Evolutionary conservation across 768 basidiomycete genomes (phyloP).

Genomic region (Roridomyces roridus): DNA sequence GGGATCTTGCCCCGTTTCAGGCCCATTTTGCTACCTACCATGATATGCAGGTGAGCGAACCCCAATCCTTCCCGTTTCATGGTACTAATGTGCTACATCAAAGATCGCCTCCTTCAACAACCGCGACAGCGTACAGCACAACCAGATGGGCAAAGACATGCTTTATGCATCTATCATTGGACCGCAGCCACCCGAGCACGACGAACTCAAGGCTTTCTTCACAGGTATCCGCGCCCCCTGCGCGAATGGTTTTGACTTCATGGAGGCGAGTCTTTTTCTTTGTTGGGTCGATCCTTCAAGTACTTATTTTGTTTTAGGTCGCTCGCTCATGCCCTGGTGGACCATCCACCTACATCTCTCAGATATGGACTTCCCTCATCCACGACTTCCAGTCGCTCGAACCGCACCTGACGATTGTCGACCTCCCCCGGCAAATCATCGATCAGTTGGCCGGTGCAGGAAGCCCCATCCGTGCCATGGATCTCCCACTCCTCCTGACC

Average conservation of each 20-base stretch:
- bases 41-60: not conserved
- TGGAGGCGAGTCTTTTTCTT: not conserved
- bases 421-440: not conserved
- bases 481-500: not conserved
- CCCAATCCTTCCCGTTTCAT: not conserved
- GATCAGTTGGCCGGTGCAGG: not conserved
- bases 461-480: no score
- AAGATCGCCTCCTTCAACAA: not conserved
- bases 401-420: not conserved
- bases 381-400: not conserved
- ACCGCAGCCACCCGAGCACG: not conserved
- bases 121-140: not conserved
- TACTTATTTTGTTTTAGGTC: not conserved
- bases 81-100: not conserved
- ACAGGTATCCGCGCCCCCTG: not conserved
- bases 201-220: not conserved
- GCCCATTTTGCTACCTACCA: not conserved
- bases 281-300: not conserved
- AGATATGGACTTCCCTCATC: not conserved
- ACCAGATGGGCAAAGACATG: not conserved
- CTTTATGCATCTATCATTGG: not conserved
- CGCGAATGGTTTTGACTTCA: not conserved
- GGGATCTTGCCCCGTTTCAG: not conserved
- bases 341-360: not conserved
- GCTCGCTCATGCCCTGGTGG: not conserved